phyloP scores from a whole-genome alignment of 768 basidiomycete genomes.

The Coprinopsis cinerea region DNA sequence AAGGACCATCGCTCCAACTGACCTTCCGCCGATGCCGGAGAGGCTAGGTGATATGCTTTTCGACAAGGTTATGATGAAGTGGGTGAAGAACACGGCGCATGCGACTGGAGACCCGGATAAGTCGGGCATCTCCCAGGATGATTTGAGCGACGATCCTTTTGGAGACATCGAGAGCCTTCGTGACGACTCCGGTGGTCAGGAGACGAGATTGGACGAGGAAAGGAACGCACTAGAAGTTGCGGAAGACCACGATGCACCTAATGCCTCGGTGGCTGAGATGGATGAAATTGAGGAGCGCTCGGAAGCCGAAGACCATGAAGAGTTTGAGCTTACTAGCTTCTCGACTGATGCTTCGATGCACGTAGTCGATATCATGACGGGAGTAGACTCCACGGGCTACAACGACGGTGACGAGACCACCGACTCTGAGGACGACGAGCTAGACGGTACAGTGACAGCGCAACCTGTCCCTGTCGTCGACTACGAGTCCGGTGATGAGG shows the following conservation, averaged over 20 bases:
- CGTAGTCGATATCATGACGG: slow-evolving; percentile 46
- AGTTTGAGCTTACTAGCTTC: slow-evolving; percentile 64
- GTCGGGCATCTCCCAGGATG: slow-evolving; percentile 28
- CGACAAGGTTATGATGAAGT: slow-evolving; percentile 77
- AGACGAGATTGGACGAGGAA: slow-evolving; percentile 13
- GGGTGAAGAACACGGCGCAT: slow-evolving; percentile 61
- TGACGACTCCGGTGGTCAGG: slow-evolving; percentile 46
- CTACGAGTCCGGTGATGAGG: slow-evolving; percentile 36
- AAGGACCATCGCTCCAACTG: slow-evolving; percentile 73
- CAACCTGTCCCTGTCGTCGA: slow-evolving; percentile 28
- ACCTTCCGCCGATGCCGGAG: slow-evolving; percentile 70
- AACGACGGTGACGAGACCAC: slow-evolving; percentile 41
- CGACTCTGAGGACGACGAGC: slow-evolving; percentile 45
- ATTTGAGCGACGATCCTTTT: slow-evolving; percentile 84
- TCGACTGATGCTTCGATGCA: slow-evolving; percentile 62
- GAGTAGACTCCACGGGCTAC: slow-evolving; percentile 32
- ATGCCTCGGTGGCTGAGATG: slow-evolving; percentile 27
- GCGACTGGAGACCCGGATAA: slow-evolving; percentile 24
- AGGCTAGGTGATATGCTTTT: slow-evolving; percentile 84
- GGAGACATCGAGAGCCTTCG: slow-evolving; percentile 83
- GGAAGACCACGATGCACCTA: slow-evolving; percentile 10
- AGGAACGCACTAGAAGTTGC: slow-evolving; percentile 11
- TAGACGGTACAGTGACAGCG: slow-evolving; percentile 24
- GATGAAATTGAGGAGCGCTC: slow-evolving; percentile 43
- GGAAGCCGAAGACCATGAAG: slow-evolving; percentile 59